These are phyloP conservation scores for Hypoxylon sp. DNA, from an alignment of 2,329 filamentous ascomycete species.

Conservation along the genomic window DNA sequence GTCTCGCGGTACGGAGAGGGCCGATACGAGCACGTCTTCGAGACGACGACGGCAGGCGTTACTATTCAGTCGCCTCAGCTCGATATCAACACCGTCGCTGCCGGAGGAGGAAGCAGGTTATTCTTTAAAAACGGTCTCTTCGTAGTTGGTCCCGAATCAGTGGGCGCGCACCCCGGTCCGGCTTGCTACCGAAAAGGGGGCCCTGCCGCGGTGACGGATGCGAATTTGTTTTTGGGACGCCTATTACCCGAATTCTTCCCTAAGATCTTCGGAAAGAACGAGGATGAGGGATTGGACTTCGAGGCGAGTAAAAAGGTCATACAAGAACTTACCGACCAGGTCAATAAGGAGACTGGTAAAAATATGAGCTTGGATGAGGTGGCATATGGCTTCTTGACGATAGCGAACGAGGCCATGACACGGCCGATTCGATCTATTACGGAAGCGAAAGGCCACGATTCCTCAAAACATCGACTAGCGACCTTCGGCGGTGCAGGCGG, in stretches of 20 bases:
- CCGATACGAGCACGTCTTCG: conserved; percentile 54
- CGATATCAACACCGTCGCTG: conserved; percentile 84
- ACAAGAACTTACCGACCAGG: conserved; percentile 77
- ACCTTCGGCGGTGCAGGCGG: conserved; percentile 31
- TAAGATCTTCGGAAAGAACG: conserved; percentile 77
- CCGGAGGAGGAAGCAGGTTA: conserved; percentile 77
- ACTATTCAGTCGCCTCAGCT: conserved; percentile 83
- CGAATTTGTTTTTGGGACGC: conserved; percentile 75
- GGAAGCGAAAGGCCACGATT: conserved; percentile 91
- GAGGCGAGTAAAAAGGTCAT: conserved; percentile 64
- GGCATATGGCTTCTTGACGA: conserved; percentile 74
- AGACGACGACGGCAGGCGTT: conserved; percentile 68
- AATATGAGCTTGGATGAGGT: too few species aligned
- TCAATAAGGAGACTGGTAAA: conserved; percentile 82
- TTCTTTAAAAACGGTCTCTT: conserved; percentile 79
- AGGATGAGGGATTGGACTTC: conserved; percentile 64
- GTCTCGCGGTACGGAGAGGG: conserved; percentile 44
- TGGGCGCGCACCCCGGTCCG: conserved; percentile 77
- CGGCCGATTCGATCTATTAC: conserved; percentile 89
- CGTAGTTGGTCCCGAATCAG: conserved; percentile 77
- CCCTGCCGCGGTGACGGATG: conserved; percentile 78
- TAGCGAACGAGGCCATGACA: conserved; percentile 92
- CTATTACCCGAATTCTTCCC: conserved; percentile 73
- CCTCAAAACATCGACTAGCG: conserved; percentile 84
- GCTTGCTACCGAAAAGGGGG: conserved; percentile 80